Conservation (phyloP, 345 rosid species). For the Eucalyptus sp. region DNA sequence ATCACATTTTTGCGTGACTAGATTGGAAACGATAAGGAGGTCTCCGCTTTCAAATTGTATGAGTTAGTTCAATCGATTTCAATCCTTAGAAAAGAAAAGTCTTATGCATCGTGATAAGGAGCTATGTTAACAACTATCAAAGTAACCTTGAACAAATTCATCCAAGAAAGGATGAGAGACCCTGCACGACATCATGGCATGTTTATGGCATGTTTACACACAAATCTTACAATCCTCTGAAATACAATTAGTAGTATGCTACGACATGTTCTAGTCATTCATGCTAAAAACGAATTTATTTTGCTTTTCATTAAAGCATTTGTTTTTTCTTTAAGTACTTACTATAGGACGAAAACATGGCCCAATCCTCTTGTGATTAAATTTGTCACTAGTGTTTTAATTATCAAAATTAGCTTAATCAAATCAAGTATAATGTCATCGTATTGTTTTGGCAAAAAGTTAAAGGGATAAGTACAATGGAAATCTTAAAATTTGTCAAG, state of each 20-base stretch:
- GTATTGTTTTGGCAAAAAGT: neutral
- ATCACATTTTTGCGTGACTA: neutral
- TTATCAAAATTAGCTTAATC: neutral
- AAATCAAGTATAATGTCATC: neutral
- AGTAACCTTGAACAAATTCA: too few species aligned
- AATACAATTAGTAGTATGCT: neutral
- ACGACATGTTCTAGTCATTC: neutral
- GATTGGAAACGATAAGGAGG: neutral
- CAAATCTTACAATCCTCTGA: too few species aligned
- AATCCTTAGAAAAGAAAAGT: too few species aligned
- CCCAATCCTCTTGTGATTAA: neutral
- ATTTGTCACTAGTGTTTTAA: too few species aligned
- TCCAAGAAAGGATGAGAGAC: too few species aligned
- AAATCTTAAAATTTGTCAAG: fast-evolving
- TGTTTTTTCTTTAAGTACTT: too few species aligned
- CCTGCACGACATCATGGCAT: too few species aligned
- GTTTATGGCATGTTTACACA: too few species aligned
- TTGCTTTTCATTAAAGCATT: neutral
- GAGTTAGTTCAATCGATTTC: neutral
- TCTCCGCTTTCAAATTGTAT: neutral
- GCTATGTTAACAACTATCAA: too few species aligned
- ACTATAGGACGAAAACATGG: neutral
- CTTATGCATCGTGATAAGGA: too few species aligned
- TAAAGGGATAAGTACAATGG: fast-evolving
- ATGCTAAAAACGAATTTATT: neutral